A percentile compares a stretch with the other conserved stretches of the same genome.
These are phyloP conservation scores for Ascochyta koolunga DNA, from an alignment of 2,329 filamentous ascomycete species.

Conservation along the genomic window DNA sequence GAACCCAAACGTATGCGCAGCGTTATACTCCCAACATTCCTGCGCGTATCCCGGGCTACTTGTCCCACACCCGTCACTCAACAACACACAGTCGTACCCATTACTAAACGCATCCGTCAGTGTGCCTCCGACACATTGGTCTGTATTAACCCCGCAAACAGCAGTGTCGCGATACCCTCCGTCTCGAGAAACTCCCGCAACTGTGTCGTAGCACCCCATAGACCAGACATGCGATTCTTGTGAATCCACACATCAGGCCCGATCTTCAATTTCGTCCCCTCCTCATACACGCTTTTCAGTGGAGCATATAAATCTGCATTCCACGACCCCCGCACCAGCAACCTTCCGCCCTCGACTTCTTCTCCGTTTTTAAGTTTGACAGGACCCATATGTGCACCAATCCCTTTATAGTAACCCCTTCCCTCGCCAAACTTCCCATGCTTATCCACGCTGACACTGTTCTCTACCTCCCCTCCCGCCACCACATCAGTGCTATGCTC, in stretches of 20 bases:
- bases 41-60: slow-evolving; percentile 49
- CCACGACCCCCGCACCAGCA: slow-evolving; percentile 50
- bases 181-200: slow-evolving; percentile 48
- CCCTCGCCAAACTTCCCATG: background rate
- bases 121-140: slow-evolving; percentile 52
- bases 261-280: slow-evolving; percentile 19
- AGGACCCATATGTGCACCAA: background rate
- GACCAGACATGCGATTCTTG: slow-evolving; percentile 51
- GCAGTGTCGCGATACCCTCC: slow-evolving; percentile 48
- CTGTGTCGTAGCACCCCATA: slow-evolving; percentile 46
- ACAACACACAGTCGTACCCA: slow-evolving; percentile 51
- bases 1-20: slow-evolving; percentile 50
- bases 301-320: slow-evolving; percentile 50
- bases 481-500: background rate
- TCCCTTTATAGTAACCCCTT: background rate
- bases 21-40: slow-evolving; percentile 50
- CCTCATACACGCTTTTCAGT: slow-evolving; percentile 40
- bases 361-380: slow-evolving; percentile 26
- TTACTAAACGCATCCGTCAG: slow-evolving; percentile 51
- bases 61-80: slow-evolving; percentile 51
- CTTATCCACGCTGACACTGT: slow-evolving; percentile 1
- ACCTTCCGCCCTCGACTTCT: slow-evolving; percentile 40
- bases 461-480: background rate
- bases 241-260: slow-evolving; percentile 43
- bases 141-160: slow-evolving; percentile 52